These are phyloP conservation scores for Penicillium sclerotigenum DNA, from an alignment of 2,329 filamentous ascomycete species.

Conservation along the genomic window DNA sequence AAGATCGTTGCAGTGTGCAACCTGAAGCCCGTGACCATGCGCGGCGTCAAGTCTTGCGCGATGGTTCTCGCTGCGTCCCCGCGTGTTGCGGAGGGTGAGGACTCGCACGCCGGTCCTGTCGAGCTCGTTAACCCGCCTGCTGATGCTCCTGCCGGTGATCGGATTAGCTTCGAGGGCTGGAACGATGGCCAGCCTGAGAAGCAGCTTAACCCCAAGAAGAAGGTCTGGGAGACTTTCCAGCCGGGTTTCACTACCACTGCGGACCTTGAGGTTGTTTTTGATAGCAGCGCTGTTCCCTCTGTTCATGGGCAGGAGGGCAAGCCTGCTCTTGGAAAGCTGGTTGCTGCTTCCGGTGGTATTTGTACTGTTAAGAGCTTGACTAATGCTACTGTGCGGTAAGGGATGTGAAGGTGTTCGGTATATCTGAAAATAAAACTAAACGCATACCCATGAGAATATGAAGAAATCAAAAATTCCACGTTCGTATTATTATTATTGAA, in stretches of 20 bases:
- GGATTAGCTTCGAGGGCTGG: constrained; percentile 93
- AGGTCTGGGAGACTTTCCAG: constrained; percentile 96
- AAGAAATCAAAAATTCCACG: constrained; percentile 14
- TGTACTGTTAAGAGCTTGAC: constrained; percentile 81
- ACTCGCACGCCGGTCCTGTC: constrained; percentile 82
- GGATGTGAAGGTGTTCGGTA: constrained; percentile 5
- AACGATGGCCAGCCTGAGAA: constrained; percentile 81
- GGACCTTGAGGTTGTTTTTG: constrained; percentile 77
- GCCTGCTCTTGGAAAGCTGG: constrained; percentile 59
- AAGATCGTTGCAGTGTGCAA: constrained; percentile 97
- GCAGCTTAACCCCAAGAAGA: constrained; percentile 98
- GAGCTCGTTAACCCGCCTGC: constrained; percentile 85
- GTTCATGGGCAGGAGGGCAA: constrained; percentile 63
- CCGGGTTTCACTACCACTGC: constrained; percentile 91
- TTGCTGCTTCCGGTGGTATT: constrained; percentile 71
- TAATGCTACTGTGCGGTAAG: constrained; percentile 76
- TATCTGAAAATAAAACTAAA: constrained; percentile 15
- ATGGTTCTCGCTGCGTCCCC: constrained; percentile 97
- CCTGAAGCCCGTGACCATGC: constrained; percentile 98
- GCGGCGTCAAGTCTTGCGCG: constrained; percentile 73
- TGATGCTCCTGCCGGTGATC: constrained; percentile 75
- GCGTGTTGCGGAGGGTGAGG: constrained; percentile 74
- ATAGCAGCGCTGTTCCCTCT: constrained; percentile 72
- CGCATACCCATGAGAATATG: constrained; percentile 24
- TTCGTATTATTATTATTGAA: constrained; percentile 4